Conservation (phyloP, 805 yeast species). For the Cyberlindnera japonica region DNA sequence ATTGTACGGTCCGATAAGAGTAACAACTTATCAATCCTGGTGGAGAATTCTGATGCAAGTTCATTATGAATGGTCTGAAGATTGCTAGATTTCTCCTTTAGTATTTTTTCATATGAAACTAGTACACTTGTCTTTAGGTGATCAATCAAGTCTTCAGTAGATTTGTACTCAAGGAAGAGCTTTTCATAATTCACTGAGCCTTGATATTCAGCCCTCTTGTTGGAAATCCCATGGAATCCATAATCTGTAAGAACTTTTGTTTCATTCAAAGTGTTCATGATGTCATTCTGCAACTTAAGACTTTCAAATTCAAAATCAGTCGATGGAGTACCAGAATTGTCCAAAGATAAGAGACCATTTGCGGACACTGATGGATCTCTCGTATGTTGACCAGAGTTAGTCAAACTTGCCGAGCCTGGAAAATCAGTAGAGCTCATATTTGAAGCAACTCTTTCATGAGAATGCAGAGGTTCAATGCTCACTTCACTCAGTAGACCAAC, state of each 20-base stretch:
- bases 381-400: slow-evolving; percentile 1
- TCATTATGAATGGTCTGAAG: slow-evolving; percentile 19
- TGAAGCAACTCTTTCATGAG: slow-evolving; percentile 5
- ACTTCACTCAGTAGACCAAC: slow-evolving; percentile 16
- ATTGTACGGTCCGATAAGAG: slow-evolving; percentile 64
- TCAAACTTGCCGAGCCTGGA: slow-evolving; percentile 4
- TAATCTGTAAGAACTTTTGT: slow-evolving; percentile 12
- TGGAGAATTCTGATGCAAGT: slow-evolving; percentile 33
- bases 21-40: slow-evolving; percentile 55
- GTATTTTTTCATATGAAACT: slow-evolving; percentile 8
- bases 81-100: slow-evolving; percentile 22
- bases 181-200: slow-evolving; percentile 9
- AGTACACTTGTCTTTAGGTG: slow-evolving; percentile 8
- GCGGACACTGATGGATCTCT: slow-evolving; percentile 5
- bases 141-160: slow-evolving; percentile 5
- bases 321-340: not conserved
- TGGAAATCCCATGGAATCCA: slow-evolving; percentile 23
- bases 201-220: slow-evolving; percentile 15
- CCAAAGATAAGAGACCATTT: not conserved
- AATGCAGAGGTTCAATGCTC: slow-evolving; percentile 24
- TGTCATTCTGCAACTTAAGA: slow-evolving; percentile 9
- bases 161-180: slow-evolving; percentile 11
- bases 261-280: slow-evolving; percentile 7
- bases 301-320: slow-evolving; percentile 12
- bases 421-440: slow-evolving; percentile 7